phyloP scores from a whole-genome alignment of 192 early-diverging fungal species.

The Coemansia sp. region DNA sequence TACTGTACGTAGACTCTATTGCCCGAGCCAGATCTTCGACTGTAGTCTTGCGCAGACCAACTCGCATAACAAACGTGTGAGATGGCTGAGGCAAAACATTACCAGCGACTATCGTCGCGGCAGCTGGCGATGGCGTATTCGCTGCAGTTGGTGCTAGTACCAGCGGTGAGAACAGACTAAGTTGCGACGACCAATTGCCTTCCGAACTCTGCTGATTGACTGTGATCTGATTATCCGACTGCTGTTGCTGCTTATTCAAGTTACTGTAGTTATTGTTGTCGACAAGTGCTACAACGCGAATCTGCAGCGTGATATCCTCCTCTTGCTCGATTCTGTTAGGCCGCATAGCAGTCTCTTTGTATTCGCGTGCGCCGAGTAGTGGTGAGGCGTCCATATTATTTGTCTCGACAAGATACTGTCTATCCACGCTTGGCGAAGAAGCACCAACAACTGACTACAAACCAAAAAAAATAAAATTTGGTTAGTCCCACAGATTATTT shows the following conservation, averaged over 20 bases:
- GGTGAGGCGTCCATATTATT: constrained; percentile 27
- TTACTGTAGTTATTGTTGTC: not conserved
- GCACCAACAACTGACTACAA: not conserved
- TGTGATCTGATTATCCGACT: not conserved
- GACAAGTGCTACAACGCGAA: constrained; percentile 1
- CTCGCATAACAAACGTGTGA: not conserved
- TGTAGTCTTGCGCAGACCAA: not conserved
- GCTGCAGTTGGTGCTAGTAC: constrained; percentile 9
- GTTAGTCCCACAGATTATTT: not conserved
- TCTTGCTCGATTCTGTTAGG: not conserved
- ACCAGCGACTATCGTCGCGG: not conserved
- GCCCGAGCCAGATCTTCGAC: constrained; percentile 36
- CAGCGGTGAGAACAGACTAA: constrained; percentile 28
- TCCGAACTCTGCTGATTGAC: not conserved
- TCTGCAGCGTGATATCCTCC: not conserved
- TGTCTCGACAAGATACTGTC: not conserved
- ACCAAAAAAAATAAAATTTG: not conserved
- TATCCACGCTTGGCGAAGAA: not conserved
- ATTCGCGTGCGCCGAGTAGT: constrained; percentile 13
- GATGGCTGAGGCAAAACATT: not conserved
- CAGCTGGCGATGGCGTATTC: not conserved
- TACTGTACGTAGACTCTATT: constrained; percentile 25
- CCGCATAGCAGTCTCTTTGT: constrained; percentile 3
- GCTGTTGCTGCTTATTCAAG: not conserved
- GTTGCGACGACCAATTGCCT: not conserved